Conservation (phyloP, 1,284 basidiomycete genomes). For the Rhodotorula sp. region DNA sequence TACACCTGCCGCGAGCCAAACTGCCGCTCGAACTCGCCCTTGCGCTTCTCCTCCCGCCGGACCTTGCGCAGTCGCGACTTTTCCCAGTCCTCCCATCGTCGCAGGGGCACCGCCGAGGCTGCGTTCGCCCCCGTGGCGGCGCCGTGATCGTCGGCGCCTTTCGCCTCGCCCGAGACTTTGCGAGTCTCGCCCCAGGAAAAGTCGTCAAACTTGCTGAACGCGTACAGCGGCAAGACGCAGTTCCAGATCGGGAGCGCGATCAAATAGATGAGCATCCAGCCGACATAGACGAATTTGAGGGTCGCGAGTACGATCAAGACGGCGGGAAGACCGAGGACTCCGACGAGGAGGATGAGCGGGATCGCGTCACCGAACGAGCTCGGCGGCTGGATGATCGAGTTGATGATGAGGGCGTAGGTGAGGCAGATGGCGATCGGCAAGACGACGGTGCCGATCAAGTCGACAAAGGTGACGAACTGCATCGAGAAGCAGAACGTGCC, state of each 20-base stretch:
- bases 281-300: slow-evolving; percentile 88
- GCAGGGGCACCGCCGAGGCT: slow-evolving; percentile 71
- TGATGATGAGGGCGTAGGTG: slow-evolving; percentile 83
- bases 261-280: slow-evolving; percentile 97
- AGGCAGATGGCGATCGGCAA: slow-evolving; percentile 90
- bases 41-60: slow-evolving; percentile 80
- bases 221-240: slow-evolving; percentile 76
- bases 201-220: slow-evolving; percentile 99
- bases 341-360: slow-evolving; percentile 81
- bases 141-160: slow-evolving; percentile 71
- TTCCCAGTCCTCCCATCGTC: slow-evolving; percentile 99
- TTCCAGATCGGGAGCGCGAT: slow-evolving; percentile 89
- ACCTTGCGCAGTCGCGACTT: slow-evolving; percentile 89
- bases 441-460: slow-evolving; percentile 91
- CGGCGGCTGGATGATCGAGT: slow-evolving; percentile 74
- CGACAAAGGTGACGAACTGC: slow-evolving; percentile 94
- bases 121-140: slow-evolving; percentile 56
- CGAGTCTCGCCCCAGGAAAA: slow-evolving; percentile 99
- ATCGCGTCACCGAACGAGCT: slow-evolving; percentile 86
- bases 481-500: slow-evolving; percentile 55
- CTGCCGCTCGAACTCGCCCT: slow-evolving; percentile 71
- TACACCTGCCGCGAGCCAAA: slow-evolving; percentile 58
- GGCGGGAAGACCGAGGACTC: slow-evolving; percentile 89
- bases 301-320: slow-evolving; percentile 91
- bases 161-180: slow-evolving; percentile 83